These are phyloP conservation scores for Phenoliferia sp. DNA, from an alignment of 1,284 basidiomycete species.

Conservation along the genomic window DNA sequence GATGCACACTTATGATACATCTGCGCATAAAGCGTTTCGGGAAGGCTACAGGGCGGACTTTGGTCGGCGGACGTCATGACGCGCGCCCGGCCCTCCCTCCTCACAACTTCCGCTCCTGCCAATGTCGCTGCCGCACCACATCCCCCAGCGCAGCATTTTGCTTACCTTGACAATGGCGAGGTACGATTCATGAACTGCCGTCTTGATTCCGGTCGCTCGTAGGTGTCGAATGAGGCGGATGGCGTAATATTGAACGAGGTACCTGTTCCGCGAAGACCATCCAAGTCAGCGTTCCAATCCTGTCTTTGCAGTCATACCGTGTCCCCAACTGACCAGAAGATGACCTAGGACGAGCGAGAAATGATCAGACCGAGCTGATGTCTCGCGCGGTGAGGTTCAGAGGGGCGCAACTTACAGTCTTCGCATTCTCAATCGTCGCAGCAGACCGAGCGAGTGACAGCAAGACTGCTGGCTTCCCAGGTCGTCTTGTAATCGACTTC, in stretches of 20 bases:
- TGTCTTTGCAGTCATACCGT: background rate
- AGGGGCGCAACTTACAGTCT: constrained; percentile 14
- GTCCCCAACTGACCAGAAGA: constrained; percentile 28
- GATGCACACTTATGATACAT: too few species aligned
- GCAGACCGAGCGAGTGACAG: too few species aligned
- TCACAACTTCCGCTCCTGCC: background rate
- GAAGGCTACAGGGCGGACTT: too few species aligned
- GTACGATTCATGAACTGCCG: constrained; percentile 23
- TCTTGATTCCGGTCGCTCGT: constrained; percentile 28
- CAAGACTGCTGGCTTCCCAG: too few species aligned
- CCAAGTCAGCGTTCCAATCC: background rate
- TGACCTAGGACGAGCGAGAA: constrained; percentile 8
- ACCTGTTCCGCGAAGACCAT: constrained; percentile 12
- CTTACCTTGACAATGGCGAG: constrained; percentile 18
- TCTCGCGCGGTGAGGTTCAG: background rate
- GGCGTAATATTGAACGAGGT: constrained; percentile 23
- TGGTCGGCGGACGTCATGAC: too few species aligned
- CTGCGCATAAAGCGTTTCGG: too few species aligned
- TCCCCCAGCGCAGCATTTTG: too few species aligned
- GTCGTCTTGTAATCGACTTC: too few species aligned
- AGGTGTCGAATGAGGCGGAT: constrained; percentile 25
- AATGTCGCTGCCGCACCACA: too few species aligned
- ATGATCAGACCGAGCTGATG: background rate
- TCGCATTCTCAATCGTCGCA: constrained; percentile 24
- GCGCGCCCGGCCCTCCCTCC: constrained; percentile 45